Conservation (phyloP, 441 rosid genomes). For the Codiaeum variegatum region DNA sequence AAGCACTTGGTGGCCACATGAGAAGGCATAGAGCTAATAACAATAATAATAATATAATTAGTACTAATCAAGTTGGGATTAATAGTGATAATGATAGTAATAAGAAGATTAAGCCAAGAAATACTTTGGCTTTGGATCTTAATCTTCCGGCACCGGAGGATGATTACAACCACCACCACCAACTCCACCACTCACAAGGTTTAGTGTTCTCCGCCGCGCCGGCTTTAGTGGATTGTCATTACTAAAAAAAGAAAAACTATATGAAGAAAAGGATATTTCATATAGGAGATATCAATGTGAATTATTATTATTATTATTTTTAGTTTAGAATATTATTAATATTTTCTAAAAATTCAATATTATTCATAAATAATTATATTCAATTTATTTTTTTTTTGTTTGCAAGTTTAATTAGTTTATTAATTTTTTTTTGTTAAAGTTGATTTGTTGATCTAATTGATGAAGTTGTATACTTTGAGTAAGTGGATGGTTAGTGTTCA, state of each 20-base stretch:
- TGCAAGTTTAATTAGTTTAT: not conserved
- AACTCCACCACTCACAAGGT: slow-evolving; percentile 19
- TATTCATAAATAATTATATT: slow-evolving; percentile 13
- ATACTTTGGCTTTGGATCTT: slow-evolving; percentile 63
- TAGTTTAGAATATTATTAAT: not conserved
- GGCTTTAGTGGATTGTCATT: slow-evolving; percentile 82
- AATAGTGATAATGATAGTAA: not conserved
- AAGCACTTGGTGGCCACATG: slow-evolving; percentile 98
- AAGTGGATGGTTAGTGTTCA: slow-evolving; percentile 65
- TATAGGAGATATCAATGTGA: slow-evolving; percentile 35
- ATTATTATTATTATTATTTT: slow-evolving; percentile 27
- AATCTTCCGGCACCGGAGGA: slow-evolving; percentile 95
- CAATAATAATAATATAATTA: slow-evolving; percentile 10
- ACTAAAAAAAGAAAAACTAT: slow-evolving; percentile 29
- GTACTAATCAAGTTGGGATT: slow-evolving; percentile 17
- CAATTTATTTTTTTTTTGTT: slow-evolving; percentile 23
- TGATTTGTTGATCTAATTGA: slow-evolving; percentile 41
- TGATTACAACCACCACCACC: slow-evolving; percentile 24
- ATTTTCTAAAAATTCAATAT: slow-evolving; percentile 19
- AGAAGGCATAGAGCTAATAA: slow-evolving; percentile 65
- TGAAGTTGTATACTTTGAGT: slow-evolving; percentile 67
- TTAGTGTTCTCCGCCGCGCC: slow-evolving; percentile 53
- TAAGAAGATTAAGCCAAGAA: slow-evolving; percentile 36
- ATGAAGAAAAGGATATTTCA: not conserved
- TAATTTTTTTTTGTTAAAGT: slow-evolving; percentile 1